phyloP scores from a whole-genome alignment of 495 filamentous ascomycete genomes.

The Annulohypoxylon bovei region DNA sequence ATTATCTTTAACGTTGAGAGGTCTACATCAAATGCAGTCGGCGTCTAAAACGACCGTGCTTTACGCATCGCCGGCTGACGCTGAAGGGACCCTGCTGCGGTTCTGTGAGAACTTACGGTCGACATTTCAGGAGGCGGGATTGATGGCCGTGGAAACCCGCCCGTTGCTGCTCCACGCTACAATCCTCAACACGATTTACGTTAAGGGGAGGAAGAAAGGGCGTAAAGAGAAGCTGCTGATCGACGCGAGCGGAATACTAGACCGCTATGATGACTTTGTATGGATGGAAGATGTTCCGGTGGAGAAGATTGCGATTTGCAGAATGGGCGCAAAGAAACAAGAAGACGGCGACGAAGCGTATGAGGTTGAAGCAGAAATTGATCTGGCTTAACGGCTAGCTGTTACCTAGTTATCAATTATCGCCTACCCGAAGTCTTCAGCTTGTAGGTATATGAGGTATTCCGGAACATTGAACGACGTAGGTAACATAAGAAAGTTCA shows the following conservation, averaged over 20 bases:
- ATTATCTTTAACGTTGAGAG: constrained; percentile 55
- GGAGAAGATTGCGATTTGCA: constrained; percentile 74
- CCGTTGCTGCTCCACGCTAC: constrained; percentile 86
- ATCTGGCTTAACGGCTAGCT: constrained; percentile 27
- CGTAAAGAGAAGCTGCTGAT: constrained; percentile 54
- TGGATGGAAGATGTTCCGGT: constrained; percentile 72
- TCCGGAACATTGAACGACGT: not conserved
- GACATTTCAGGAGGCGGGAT: constrained; percentile 68
- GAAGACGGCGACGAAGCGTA: constrained; percentile 59
- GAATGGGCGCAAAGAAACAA: constrained; percentile 78
- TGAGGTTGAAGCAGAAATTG: constrained; percentile 62
- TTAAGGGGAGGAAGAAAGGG: constrained; percentile 53
- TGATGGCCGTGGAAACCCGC: constrained; percentile 69
- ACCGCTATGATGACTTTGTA: constrained; percentile 60
- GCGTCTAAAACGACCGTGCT: constrained; percentile 52
- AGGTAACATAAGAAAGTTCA: not conserved
- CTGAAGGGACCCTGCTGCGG: constrained; percentile 60
- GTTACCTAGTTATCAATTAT: not conserved
- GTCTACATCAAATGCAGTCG: constrained; percentile 60
- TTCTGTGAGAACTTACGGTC: constrained; percentile 72
- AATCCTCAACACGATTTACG: constrained; percentile 87
- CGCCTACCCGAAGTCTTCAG: not conserved
- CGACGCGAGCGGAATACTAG: constrained; percentile 62
- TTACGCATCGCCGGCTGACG: constrained; percentile 63
- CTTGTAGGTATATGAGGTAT: not conserved